Evolutionary conservation across 257 asterid species (phyloP), one percentile per base, ranked within the genome.

Genomic region (Gardenia jasminoides): DNA sequence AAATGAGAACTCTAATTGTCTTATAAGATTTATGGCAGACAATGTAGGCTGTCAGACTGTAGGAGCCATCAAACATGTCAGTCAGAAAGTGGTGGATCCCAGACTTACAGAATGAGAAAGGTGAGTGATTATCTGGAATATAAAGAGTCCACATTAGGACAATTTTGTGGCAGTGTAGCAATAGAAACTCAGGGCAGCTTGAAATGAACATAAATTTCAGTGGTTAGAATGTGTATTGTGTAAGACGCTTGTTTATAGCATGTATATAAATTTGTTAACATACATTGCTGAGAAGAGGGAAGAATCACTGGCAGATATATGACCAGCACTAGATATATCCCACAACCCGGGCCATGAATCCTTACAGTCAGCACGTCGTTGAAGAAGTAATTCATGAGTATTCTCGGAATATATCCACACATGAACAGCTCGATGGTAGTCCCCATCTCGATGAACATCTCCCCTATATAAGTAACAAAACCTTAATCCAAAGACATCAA

Each of bases 301-400:
- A n/a, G 97, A 89, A 87, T 95, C 99, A 46, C 99, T 97, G 41
- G 99, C 96, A 28, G 99, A 91, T 76, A 93, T 91, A 83, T 95
- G 99, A 76, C 99, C 99, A 72, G 98, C 99, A 84, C 99, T 93
- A 83, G 98, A 95, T 76, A 91, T 87, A 86, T 95, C 99, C 99
- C 99, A 95, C 79, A 78, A 79, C 43, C 97, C 98, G 69, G 99
- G 90, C 96, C 96, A 95, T n/a, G 98, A 95, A 82, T 95, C 98
- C 90, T 95, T 95, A 86, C 91, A 87, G 44, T 93, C 88, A 74
- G 99, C 86, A 80, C 98, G 99, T 36, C 69, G 79, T 75, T 95
- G 99, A 67, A 95, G 85, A 31, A 95, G 90, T 65, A 95, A 85
- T 80, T 95, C 90, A 81, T 90, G 95, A 59, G 98, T 95, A 83